Evolutionary conservation across 108 stramenopile genomes (phyloP).

Genomic region (Halocafeteria seosinensis): DNA sequence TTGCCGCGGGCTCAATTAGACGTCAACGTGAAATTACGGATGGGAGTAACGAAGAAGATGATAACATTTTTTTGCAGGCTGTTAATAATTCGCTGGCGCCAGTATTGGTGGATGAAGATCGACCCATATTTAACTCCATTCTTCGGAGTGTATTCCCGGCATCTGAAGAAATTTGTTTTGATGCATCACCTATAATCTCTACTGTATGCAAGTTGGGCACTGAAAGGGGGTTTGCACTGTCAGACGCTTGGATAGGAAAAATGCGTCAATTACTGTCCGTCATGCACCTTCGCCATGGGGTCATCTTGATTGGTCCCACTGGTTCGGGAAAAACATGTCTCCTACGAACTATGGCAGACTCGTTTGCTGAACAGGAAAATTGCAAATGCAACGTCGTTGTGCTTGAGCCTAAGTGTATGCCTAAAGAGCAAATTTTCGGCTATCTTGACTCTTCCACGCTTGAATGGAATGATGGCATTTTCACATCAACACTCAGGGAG

Average conservation of each 20-base stretch:
- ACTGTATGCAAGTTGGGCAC: neutral
- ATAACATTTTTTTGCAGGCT: constrained; percentile 58
- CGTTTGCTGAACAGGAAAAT: constrained; percentile 62
- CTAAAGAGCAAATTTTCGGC: constrained; percentile 78
- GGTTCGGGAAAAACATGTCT: constrained; percentile 64
- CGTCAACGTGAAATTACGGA: neutral
- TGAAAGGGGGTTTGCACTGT: neutral
- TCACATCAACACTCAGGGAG: constrained; percentile 10
- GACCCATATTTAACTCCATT: constrained; percentile 55
- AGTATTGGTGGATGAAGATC: constrained; percentile 80
- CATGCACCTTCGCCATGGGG: constrained; percentile 75
- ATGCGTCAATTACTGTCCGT: constrained; percentile 81
- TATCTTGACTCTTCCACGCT: constrained; percentile 80
- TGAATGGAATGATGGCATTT: constrained; percentile 98
- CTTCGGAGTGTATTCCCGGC: constrained; percentile 67
- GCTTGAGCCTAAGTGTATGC: constrained; percentile 16
- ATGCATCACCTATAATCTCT: neutral
- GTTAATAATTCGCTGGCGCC: constrained; percentile 85
- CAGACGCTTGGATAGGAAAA: constrained; percentile 64
- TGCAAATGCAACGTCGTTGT: neutral
- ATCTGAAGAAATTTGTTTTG: neutral
- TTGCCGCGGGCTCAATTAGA: constrained; percentile 28
- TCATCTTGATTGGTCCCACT: constrained; percentile 81
- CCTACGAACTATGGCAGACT: constrained; percentile 50
- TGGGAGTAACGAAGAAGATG: neutral